phyloP scores from a whole-genome alignment of 768 basidiomycete species.

The Lentinula lateritia region DNA sequence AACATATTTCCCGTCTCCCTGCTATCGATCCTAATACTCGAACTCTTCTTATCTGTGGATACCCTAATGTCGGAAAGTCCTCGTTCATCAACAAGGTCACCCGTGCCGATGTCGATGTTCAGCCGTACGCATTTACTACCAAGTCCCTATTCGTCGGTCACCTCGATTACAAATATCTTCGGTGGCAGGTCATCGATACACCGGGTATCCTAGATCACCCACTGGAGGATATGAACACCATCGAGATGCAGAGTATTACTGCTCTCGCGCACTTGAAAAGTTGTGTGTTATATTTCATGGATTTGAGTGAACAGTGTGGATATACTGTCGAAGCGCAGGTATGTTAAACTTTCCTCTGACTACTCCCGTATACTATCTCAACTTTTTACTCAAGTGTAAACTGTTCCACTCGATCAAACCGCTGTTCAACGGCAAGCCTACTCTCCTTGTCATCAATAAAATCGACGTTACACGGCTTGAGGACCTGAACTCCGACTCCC shows the following conservation, averaged over 20 bases:
- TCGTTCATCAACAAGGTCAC: constrained; percentile 99
- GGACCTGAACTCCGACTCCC: constrained; percentile 73
- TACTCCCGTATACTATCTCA: not conserved
- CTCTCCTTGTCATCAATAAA: constrained; percentile 95
- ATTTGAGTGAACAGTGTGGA: constrained; percentile 96
- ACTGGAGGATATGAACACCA: constrained; percentile 99
- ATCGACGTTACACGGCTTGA: constrained; percentile 88
- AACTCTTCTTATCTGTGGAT: constrained; percentile 95
- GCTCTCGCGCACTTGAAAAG: constrained; percentile 94
- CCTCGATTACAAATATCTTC: constrained; percentile 97
- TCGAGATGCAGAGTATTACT: constrained; percentile 99
- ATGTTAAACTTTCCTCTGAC: not conserved
- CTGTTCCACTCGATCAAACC: constrained; percentile 99
- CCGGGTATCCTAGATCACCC: constrained; percentile 98
- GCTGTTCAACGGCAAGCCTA: constrained; percentile 90
- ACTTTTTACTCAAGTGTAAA: constrained; percentile 65
- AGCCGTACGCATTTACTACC: constrained; percentile 99
- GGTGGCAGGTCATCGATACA: constrained; percentile 99
- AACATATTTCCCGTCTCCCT: constrained; percentile 97
- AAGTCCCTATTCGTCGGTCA: constrained; percentile 98
- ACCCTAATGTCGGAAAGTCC: constrained; percentile 99
- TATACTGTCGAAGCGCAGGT: constrained; percentile 97
- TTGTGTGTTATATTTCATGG: constrained; percentile 98
- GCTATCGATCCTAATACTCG: constrained; percentile 98
- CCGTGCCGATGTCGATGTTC: constrained; percentile 97